These are phyloP conservation scores for Emericellopsis atlantica DNA, from an alignment of 2,329 filamentous ascomycete species.

Conservation along the genomic window DNA sequence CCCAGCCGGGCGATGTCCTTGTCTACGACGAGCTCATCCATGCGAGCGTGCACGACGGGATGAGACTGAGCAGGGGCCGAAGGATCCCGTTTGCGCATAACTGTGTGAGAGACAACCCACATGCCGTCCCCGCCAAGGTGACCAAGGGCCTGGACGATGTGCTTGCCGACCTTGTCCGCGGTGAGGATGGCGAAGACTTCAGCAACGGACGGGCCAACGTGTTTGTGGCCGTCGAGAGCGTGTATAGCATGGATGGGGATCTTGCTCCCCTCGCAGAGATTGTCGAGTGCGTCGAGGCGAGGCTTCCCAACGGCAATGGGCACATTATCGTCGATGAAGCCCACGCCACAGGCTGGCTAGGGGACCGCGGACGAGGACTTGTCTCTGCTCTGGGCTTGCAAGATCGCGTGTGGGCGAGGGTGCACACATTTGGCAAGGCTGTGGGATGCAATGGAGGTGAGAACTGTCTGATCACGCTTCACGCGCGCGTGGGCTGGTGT, in stretches of 20 bases:
- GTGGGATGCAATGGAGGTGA: conserved; percentile 57
- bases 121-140: background rate
- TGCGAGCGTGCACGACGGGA: conserved; percentile 68
- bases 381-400: conserved; percentile 45
- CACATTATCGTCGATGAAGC: conserved; percentile 57
- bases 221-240: conserved; percentile 56
- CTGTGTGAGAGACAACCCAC: conserved; percentile 15
- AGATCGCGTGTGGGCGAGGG: conserved; percentile 37
- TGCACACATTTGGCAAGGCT: conserved; percentile 58
- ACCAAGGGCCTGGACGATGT: conserved; percentile 12
- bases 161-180: conserved; percentile 15
- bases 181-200: conserved; percentile 18
- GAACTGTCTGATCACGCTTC: conserved; percentile 13
- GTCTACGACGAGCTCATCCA: conserved; percentile 68
- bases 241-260: conserved; percentile 81
- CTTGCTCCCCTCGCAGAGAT: conserved; percentile 51
- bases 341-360: conserved; percentile 51
- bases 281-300: conserved; percentile 38
- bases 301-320: conserved; percentile 44
- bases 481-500: background rate
- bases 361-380: conserved; percentile 40
- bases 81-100: conserved; percentile 46
- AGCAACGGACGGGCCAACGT: conserved; percentile 32
- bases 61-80: conserved; percentile 44
- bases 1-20: conserved; percentile 48